Evolutionary conservation across 192 early-diverging fungal species (phyloP).

Genomic region (Entrophospora sp.): DNA sequence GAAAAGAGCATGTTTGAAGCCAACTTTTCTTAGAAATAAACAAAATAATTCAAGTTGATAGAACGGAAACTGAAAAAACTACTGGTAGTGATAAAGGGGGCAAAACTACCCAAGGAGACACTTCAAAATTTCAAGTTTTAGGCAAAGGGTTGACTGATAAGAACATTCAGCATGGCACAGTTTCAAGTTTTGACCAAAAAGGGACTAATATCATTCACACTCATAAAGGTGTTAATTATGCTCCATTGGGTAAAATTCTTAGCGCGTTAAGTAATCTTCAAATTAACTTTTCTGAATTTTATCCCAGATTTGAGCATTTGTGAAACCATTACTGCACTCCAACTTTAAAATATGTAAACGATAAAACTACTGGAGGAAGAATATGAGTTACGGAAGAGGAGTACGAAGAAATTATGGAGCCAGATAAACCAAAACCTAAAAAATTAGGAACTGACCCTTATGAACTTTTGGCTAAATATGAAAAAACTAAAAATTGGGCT

Average conservation of each 20-base stretch:
- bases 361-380: slow-evolving; percentile 5
- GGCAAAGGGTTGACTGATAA: slow-evolving; percentile 1
- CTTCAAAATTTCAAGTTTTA: background rate
- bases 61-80: background rate
- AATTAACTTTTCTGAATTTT: slow-evolving; percentile 6
- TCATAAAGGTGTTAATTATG: slow-evolving; percentile 8
- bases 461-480: slow-evolving; percentile 1
- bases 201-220: background rate
- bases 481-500: background rate
- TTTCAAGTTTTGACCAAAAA: slow-evolving; percentile 13
- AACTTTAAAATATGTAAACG: slow-evolving; percentile 3
- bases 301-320: slow-evolving; percentile 1
- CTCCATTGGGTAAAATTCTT: slow-evolving; percentile 2
- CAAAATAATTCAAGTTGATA: background rate
- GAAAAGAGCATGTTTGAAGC: slow-evolving; percentile 11
- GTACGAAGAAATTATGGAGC: slow-evolving; percentile 9
- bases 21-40: slow-evolving; percentile 5
- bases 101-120: background rate
- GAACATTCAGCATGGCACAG: background rate
- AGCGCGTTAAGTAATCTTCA: background rate
- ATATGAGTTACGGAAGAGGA: slow-evolving; percentile 13
- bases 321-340: background rate
- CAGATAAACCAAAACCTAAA: slow-evolving; percentile 1
- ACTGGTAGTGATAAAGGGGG: slow-evolving; percentile 8
- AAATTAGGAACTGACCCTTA: background rate